These are phyloP conservation scores for Fraxinus dipetala DNA, from an alignment of 305 asterid species.

Conservation along the genomic window DNA sequence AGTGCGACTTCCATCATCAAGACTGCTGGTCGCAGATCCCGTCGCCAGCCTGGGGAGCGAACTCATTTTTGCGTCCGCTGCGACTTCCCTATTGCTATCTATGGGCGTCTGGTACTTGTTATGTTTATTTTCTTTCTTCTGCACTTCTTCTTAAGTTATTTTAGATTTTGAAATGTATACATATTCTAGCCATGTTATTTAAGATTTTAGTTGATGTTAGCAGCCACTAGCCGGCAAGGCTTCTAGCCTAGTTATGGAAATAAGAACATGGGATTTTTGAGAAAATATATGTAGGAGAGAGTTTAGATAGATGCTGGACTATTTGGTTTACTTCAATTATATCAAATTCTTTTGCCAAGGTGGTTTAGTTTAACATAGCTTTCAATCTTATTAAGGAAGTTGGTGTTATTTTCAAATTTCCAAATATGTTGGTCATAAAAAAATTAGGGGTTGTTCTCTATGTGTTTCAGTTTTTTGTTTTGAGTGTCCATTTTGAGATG, in stretches of 20 bases:
- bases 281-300: background rate
- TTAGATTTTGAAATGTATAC: background rate
- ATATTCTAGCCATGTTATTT: background rate
- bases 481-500: too few relatives aligned
- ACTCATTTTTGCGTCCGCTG: conserved; percentile 85
- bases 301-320: background rate
- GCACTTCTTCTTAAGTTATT: background rate
- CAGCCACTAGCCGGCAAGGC: background rate
- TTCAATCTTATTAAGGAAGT: background rate
- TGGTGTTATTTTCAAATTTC: background rate
- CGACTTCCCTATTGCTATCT: conserved; percentile 76
- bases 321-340: background rate
- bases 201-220: background rate
- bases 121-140: background rate
- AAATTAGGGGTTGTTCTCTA: too few relatives aligned
- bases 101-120: conserved; percentile 64
- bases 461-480: too few relatives aligned
- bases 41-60: conserved; percentile 86
- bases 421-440: background rate
- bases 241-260: background rate
- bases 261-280: background rate
- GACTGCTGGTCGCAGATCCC: conserved; percentile 79
- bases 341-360: background rate
- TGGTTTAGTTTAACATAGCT: background rate
- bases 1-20: conserved; percentile 49